Evolutionary conservation across 2,329 filamentous ascomycete species (phyloP).

Genomic region (Cladosporium sp.): DNA sequence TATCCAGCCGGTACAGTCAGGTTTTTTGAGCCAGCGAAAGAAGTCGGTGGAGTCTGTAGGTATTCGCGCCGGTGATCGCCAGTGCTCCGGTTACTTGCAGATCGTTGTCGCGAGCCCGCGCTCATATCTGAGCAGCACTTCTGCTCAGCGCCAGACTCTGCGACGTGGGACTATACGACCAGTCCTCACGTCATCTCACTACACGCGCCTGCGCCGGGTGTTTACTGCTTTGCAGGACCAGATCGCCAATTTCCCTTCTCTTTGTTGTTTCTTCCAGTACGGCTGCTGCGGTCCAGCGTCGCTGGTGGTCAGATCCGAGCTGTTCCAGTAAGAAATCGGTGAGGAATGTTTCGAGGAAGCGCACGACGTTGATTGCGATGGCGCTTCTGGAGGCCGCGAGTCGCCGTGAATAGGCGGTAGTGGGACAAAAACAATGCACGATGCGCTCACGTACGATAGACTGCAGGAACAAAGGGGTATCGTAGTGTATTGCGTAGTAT

Average conservation of each 20-base stretch:
- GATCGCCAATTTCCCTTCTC: background rate
- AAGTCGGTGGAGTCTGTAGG: slow-evolving; percentile 22
- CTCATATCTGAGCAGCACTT: slow-evolving; percentile 22
- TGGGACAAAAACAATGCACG: background rate
- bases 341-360: background rate
- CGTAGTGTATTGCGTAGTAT: background rate
- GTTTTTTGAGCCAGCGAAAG: slow-evolving; percentile 17
- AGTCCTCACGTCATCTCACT: slow-evolving; percentile 18
- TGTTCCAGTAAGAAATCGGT: background rate
- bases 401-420: background rate
- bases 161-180: slow-evolving; percentile 16
- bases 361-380: background rate
- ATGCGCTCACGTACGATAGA: background rate
- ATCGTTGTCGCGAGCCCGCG: slow-evolving; percentile 25
- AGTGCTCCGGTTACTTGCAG: slow-evolving; percentile 24
- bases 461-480: background rate
- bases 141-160: slow-evolving; percentile 8
- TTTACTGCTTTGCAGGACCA: background rate
- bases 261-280: background rate
- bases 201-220: slow-evolving; percentile 1
- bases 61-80: slow-evolving; percentile 22
- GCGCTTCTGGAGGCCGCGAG: background rate
- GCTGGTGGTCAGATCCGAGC: background rate
- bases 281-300: background rate
- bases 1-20: slow-evolving; percentile 24